phyloP scores from a whole-genome alignment of 148 eudicot genomes.

The Diospyros kaki region DNA sequence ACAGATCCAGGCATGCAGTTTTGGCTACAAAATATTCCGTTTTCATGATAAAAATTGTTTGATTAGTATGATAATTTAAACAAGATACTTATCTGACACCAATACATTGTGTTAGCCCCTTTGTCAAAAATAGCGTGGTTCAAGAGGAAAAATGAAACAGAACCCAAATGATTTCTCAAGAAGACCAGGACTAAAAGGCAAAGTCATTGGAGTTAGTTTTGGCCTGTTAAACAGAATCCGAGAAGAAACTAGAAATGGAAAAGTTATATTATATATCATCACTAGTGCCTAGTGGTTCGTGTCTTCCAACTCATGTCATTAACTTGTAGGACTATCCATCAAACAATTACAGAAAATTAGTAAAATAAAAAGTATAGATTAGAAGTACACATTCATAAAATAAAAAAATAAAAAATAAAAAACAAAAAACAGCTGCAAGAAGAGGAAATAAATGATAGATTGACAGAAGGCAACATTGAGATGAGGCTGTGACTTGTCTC shows the following conservation, averaged over 20 bases:
- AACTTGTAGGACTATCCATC: background rate
- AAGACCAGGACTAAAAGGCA: background rate
- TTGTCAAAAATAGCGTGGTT: background rate
- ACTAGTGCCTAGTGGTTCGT: background rate
- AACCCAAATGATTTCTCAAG: background rate
- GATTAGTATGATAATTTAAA: background rate
- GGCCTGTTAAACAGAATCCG: background rate
- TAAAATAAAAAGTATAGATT: background rate
- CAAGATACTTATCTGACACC: background rate
- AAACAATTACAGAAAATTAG: background rate
- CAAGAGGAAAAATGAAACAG: background rate
- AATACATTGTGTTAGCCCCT: too few species aligned
- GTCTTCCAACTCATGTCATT: background rate
- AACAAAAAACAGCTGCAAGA: background rate
- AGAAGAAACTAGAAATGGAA: background rate
- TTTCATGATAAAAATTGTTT: background rate
- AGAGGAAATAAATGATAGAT: background rate
- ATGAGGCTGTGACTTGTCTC: background rate
- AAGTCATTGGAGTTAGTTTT: background rate
- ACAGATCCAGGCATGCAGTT: slow-evolving; percentile 3
- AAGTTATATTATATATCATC: background rate
- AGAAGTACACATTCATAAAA: background rate
- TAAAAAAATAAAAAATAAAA: background rate
- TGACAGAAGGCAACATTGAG: background rate
- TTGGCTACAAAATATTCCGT: background rate